Base-by-base conservation (phyloP, 2,329 filamentous ascomycete genomes). In the Capronia epimyces region DNA sequence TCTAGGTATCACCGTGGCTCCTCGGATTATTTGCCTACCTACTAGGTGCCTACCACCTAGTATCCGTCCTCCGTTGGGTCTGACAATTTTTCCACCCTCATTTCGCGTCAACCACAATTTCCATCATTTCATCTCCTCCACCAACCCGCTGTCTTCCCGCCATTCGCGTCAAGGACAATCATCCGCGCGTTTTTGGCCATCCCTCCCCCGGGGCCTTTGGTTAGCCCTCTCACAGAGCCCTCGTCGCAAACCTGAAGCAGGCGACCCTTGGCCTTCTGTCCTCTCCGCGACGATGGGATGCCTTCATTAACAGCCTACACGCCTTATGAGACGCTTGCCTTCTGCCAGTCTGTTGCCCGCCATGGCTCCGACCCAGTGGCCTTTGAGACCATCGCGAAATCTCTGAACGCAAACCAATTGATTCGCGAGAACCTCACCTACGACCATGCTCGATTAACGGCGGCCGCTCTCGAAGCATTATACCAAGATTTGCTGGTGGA, bases 281-380 rank as follows among this genome's bases (percentile, higher is more conserved):
- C 50, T 43, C 25, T 47, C 46, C 42, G 51, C 56, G 46, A 63
- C 44, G 57, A 64, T 62, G 75, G 74, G 67, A 82, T 81, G 78
- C 77, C 75, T 72, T 74, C 74, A 68, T 65, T 75, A 69, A 77
- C 81, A 65, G 75, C 77, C 64, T 90, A 93, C 71, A 91, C 88
- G 66, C 81, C 84, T 62, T 86, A 94, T 75, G 89, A 95, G 78
- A 86, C 84, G 65, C 78, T 94, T 56, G 80, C 93, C 60, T 79
- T 95, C 64, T 91, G 93, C 72, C 87, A 91, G 71, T 84, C 84
- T 55, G 78, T 94, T 58, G 78, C 82, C 60, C 75, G 75, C 60
- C 77, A 86, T 68, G 86, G 86, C 65, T 74, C 82, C 59, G 78
- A 82, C 59, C 73, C 81, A 46, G 68, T 75, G 55, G 81, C 79